Evolutionary conservation across 176 grass and related monocot species (phyloP).

Genomic region (Carex kokanica): DNA sequence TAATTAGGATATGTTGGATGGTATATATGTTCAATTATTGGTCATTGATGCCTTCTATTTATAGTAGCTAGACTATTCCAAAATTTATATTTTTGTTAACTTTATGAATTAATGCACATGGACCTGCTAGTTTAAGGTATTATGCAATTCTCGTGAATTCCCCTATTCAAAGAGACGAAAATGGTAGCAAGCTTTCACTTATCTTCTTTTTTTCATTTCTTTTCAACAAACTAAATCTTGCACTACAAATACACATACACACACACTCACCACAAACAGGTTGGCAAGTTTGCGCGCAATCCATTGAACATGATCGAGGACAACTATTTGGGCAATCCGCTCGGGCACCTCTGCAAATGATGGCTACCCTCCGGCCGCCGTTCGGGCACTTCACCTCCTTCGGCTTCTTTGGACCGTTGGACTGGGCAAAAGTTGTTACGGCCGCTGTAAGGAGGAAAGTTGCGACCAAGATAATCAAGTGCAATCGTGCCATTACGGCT

Average conservation of each 20-base stretch:
- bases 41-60: neutral
- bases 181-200: neutral
- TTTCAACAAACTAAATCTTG: neutral
- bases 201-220: neutral
- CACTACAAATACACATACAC: neutral
- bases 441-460: neutral
- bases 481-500: neutral
- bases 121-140: no score
- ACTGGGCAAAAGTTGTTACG: neutral
- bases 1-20: neutral
- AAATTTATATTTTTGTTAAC: neutral
- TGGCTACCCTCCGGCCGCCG: neutral
- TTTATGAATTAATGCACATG: neutral
- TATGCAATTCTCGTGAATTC: no score
- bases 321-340: neutral
- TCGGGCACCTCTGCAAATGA: neutral
- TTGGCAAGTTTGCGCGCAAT: neutral
- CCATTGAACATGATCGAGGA: neutral
- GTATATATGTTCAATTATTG: no score
- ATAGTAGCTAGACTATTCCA: neutral
- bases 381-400: neutral
- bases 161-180: no score
- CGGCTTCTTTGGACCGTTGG: neutral
- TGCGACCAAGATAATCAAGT: neutral
- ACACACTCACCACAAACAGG: neutral